phyloP scores from a whole-genome alignment of 148 eudicot species.

The Nepenthes gracilis region DNA sequence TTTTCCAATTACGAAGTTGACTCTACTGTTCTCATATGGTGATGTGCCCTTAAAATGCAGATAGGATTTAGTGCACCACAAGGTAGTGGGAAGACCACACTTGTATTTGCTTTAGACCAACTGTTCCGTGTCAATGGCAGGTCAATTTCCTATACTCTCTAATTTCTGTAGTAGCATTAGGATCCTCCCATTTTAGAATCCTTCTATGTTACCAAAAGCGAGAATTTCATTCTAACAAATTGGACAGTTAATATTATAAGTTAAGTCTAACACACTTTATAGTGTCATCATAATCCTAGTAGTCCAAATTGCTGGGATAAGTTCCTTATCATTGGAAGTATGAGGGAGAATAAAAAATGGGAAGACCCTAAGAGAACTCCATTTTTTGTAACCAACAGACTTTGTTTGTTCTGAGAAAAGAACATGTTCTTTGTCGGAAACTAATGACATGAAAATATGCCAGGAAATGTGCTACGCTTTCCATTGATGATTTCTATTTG shows the following conservation, averaged over 20 bases:
- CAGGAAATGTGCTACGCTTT: conserved; percentile 88
- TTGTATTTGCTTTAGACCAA: conserved; percentile 76
- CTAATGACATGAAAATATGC: conserved; percentile 21
- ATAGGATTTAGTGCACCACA: conserved; percentile 99
- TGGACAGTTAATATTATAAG: too few species aligned
- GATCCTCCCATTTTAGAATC: too few species aligned
- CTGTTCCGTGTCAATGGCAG: conserved; percentile 68
- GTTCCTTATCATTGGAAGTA: too few species aligned
- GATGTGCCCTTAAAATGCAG: conserved; percentile 34
- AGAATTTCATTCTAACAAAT: too few species aligned
- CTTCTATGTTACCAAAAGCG: too few species aligned
- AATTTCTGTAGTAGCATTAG: too few species aligned
- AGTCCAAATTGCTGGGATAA: too few species aligned
- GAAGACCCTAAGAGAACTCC: background rate
- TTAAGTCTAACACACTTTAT: background rate
- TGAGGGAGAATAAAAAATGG: too few species aligned
- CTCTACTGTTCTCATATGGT: background rate
- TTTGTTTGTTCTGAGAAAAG: background rate
- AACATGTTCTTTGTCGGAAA: conserved; percentile 2
- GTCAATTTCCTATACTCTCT: conserved; percentile 24
- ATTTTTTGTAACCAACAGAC: background rate
- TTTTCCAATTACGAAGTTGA: background rate
- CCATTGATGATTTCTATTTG: conserved; percentile 95
- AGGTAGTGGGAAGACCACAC: conserved; percentile 98
- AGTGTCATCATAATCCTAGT: background rate